Base-by-base conservation (phyloP, 2,329 filamentous ascomycete species). In the Cyclaneusma minus region DNA sequence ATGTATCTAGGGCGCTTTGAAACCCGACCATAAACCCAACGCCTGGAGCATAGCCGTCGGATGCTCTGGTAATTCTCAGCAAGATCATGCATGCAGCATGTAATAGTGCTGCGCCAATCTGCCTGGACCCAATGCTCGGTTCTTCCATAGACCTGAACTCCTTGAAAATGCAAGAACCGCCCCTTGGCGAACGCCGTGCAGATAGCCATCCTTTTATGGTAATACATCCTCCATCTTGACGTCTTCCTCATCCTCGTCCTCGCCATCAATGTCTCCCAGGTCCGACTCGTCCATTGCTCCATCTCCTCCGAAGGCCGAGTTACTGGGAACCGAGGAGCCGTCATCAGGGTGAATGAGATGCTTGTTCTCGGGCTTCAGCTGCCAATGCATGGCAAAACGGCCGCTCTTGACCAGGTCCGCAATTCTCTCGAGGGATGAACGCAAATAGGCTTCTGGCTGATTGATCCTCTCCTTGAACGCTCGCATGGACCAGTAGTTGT, bases 401-500 rank as follows among this genome's bases (percentile, higher is more conserved):
- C 87, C 87, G 24, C 72, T 76, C 50, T 84, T 81, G 47, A 91
- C 75, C 33, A 93, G 56, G 12, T 79, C 69, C 0, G 83, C 87
- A 32, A 95, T 69, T 44, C 83, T 73, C 35, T 85, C 78, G 38
- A 98, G 56, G 1, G 75, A 77, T 47, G 89, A 71, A 29, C 87
- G 83, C 34, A 98, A 68, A 50, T 85, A 95, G n/a, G 78, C 74
- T 48, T 95, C 89, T 2, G 89, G 89, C 54, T 98, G 89, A 32
- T 75, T 68, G 20, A 91, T 68, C 33, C 66, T 60, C 26, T 71
- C 63, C 36, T 83, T 82, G 39, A 98, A 67, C 4, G 78, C 70
- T 45, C 82, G 85, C 62, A 95, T 80, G n/a, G 79, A 74, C 85
- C 87, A 98, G 53, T 89, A 95, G 41, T 76, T 73, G 61, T 79